Conservation (phyloP, 2,329 filamentous ascomycete species). For the Microdochium trichocladiopsis region DNA sequence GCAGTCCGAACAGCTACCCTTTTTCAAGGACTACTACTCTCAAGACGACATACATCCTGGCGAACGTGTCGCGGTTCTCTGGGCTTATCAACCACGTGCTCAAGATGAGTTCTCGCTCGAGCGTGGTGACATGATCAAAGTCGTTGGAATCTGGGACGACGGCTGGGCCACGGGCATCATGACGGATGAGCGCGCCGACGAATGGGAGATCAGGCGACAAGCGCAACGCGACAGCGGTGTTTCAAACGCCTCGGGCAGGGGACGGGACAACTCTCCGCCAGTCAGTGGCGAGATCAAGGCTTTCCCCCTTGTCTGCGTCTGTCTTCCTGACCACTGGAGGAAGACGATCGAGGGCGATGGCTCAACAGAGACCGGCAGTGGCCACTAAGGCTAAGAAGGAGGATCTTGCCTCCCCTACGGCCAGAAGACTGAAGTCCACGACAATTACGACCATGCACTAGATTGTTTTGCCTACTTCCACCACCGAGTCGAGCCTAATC, state of each 20-base stretch:
- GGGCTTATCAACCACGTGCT: conserved; percentile 94
- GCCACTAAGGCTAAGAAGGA: background rate
- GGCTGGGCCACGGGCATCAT: conserved; percentile 95
- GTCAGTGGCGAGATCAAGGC: conserved; percentile 85
- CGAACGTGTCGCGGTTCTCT: conserved; percentile 83
- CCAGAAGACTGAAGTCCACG: background rate
- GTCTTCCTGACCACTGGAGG: conserved; percentile 89
- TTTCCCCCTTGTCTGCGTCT: conserved; percentile 94
- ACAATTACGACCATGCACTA: background rate
- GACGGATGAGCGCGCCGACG: conserved; percentile 74
- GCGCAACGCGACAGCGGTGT: conserved; percentile 89
- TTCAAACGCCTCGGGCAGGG: conserved; percentile 65
- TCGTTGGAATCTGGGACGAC: conserved; percentile 98
- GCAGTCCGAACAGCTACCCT: conserved; percentile 89
- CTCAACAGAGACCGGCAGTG: conserved; percentile 46
- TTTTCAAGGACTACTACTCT: conserved; percentile 99
- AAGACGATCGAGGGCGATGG: conserved; percentile 92
- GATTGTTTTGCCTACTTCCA: background rate
- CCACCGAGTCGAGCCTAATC: background rate
- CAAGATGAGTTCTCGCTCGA: conserved; percentile 90
- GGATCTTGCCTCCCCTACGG: background rate
- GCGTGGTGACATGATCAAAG: conserved; percentile 94
- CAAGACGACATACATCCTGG: conserved; percentile 91
- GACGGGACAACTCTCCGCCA: conserved; percentile 53
- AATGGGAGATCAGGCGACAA: conserved; percentile 74